These are phyloP conservation scores for Elongisporangium prolatum DNA, from an alignment of 352 stramenopile species.

Conservation along the genomic window DNA sequence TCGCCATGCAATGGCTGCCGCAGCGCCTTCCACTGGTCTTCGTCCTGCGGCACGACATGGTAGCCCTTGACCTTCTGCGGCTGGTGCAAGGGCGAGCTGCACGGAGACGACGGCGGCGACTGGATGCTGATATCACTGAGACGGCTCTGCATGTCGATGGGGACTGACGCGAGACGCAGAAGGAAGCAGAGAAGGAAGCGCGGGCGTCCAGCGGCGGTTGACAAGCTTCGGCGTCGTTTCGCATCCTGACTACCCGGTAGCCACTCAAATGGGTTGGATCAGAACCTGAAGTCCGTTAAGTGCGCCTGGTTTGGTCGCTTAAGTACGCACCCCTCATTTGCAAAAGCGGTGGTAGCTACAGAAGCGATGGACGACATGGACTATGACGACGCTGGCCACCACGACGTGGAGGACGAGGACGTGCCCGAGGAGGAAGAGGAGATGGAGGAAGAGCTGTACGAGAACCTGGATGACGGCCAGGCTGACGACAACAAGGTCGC, in stretches of 20 bases:
- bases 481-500: slow-evolving; percentile 63
- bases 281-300: not conserved
- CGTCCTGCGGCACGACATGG: slow-evolving; percentile 41
- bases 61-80: slow-evolving; percentile 33
- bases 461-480: slow-evolving; percentile 46
- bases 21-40: slow-evolving; percentile 17
- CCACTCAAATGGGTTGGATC: not conserved
- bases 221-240: slow-evolving; percentile 5
- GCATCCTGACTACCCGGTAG: slow-evolving; percentile 3
- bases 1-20: slow-evolving; percentile 20
- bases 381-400: slow-evolving; percentile 70
- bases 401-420: slow-evolving; percentile 84
- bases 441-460: slow-evolving; percentile 67
- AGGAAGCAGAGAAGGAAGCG: not conserved
- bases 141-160: not conserved
- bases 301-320: not conserved
- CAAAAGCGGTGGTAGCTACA: not conserved
- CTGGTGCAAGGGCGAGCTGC: slow-evolving; percentile 8
- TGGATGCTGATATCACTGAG: slow-evolving; percentile 1
- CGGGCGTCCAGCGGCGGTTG: not conserved
- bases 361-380: slow-evolving; percentile 80
- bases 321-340: not conserved
- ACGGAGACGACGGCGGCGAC: not conserved
- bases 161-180: not conserved
- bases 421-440: slow-evolving; percentile 78